Evolutionary conservation across 176 grass and related monocot species (phyloP), one percentile per base, ranked within the genome.

Genomic region (Rhipidocladum racemiflorum): DNA sequence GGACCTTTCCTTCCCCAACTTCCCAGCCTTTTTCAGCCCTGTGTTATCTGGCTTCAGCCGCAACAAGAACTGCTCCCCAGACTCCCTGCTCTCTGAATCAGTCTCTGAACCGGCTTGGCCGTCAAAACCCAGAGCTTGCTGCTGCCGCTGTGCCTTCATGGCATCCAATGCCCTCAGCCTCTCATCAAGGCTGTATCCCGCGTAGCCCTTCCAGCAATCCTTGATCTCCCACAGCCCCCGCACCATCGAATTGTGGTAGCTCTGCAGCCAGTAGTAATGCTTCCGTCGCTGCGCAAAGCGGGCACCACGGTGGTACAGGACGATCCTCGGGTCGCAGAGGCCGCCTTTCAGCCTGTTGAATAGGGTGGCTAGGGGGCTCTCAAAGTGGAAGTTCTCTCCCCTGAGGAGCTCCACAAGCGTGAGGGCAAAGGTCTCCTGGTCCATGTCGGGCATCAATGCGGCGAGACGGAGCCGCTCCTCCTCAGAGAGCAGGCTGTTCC

Each of bases 241-340:
- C 18, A 95, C 88, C 92, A 95, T 88, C 1, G 89, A 77, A 86
- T 95, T 95, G 40, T 99, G 96, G 75, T 95, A 92, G 68, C 87
- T 87, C 61, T 89, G 89, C 42, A 99, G 76, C 38, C 74, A 24
- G 78, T 90, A 90, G 89, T 95, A 99, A 64, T 99, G 86, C 50
- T 95, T 91, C 11, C 85, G 83, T 45, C 68, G 83, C 80, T 99
- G 79, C 5, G 81, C 76, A 11, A 99, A 93, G 23, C 71, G 61
- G 4, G 42, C 5, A 17, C 96, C 93, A 1, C 73, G 82, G 24
- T 44, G 86, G 45, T 99, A 99, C n/a, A 93, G 80, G 17, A 84
- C 81, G 50, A 99, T 80, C 83, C 81, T 87, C 0, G 93, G 96
- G 65, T 93, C 92, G 0, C 93, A 95, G n/a, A 95, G 80, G 3